Base-by-base conservation (phyloP, 345 rosid genomes). In the Eucalyptus regnans region DNA sequence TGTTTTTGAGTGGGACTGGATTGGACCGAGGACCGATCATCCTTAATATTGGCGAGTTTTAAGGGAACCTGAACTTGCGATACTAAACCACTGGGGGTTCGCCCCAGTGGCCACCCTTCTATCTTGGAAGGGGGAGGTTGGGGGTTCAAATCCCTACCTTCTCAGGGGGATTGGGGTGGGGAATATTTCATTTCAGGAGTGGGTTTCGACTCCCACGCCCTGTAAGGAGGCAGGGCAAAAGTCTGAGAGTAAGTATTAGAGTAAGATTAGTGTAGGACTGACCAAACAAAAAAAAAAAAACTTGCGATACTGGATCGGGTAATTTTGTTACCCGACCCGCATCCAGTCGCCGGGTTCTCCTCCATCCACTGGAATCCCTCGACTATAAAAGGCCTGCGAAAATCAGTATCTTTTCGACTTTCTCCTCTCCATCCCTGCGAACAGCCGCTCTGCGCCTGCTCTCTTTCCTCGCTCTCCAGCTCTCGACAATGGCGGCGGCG, bases 401-500 rank as follows among this genome's bases (percentile, higher is more conserved):
- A 11, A 9, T 10, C 0, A 3, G 1, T 7, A 37, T 3, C 4
- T 20, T 64, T 20, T 27, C 29, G 49, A 5, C 60, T 43, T 25
- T 18, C 87, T 29, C 18, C 43, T 86, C 33, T 14, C 25, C 29
- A 4, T 7, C 31, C 9, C 52, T 29, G 31, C 52, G 13, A 46
- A 3, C 14, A 44, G 48, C 48, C 52, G 4, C 87, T 20, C 49
- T n/a, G 56, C 89, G 54, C 90, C 71, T 88, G 50, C 86, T 22
- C 23, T 50, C 81, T 44, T 44, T 44, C 48, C 48, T 1, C 80
- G 7, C 80, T 71, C 50, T 60, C 31, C 46, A 14, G 48, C 68
- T 33, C 90, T 25, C 90, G 37, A 50, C 18, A 58, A 90, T 91
- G 93, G 91, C 92, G 92, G 94, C 95, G 90, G 86, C 96, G 13